A percentile compares a stretch with the other conserved stretches of the same genome.
phyloP scores from a whole-genome alignment of 768 basidiomycete species.

The Mycena polygramma region DNA sequence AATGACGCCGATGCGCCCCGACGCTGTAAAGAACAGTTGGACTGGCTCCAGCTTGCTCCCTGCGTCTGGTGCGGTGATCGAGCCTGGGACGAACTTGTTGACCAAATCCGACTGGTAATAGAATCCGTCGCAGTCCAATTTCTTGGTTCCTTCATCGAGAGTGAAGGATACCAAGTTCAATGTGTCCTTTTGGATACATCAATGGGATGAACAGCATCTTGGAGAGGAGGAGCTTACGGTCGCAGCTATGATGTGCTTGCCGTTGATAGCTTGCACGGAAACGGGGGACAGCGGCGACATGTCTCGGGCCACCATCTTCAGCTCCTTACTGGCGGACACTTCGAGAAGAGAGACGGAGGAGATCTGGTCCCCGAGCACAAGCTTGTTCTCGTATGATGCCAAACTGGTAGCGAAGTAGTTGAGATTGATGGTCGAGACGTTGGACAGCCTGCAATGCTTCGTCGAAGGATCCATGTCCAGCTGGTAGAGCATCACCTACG shows the following conservation, averaged over 20 bases:
- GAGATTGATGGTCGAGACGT: slow-evolving; percentile 78
- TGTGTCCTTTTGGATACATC: slow-evolving; percentile 61
- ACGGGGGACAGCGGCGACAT: slow-evolving; percentile 84
- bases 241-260: slow-evolving; percentile 73
- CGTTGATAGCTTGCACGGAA: slow-evolving; percentile 68
- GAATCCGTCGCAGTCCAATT: slow-evolving; percentile 71
- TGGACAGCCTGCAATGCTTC: slow-evolving; percentile 53
- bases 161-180: slow-evolving; percentile 77
- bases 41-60: slow-evolving; percentile 64
- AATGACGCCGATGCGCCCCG: slow-evolving; percentile 84
- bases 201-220: neutral
- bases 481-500: slow-evolving; percentile 62
- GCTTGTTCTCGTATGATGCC: slow-evolving; percentile 62
- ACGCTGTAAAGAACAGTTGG: slow-evolving; percentile 81
- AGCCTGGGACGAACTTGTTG: slow-evolving; percentile 82
- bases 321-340: slow-evolving; percentile 53
- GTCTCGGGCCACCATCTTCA: slow-evolving; percentile 76
- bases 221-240: slow-evolving; percentile 68
- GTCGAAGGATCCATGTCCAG: slow-evolving; percentile 53
- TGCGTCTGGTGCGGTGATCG: slow-evolving; percentile 61
- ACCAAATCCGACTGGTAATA: slow-evolving; percentile 85
- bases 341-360: slow-evolving; percentile 82
- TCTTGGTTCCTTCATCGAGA: slow-evolving; percentile 51
- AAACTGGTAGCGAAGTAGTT: slow-evolving; percentile 85
- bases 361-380: slow-evolving; percentile 86